Evolutionary conservation across 306 rosid species (phyloP).

Genomic region (Corylus americana): DNA sequence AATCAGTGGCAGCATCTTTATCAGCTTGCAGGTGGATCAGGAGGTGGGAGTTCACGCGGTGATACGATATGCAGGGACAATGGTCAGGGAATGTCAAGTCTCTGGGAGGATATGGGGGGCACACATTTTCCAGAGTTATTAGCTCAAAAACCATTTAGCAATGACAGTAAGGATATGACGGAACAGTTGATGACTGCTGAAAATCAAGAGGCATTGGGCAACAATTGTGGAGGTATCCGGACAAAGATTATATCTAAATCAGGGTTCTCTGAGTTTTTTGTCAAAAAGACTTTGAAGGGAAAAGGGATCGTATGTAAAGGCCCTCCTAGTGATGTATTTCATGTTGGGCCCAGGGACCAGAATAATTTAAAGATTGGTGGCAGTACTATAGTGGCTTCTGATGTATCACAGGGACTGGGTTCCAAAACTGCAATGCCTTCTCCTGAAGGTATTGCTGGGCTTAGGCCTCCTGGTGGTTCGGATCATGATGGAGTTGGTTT

Average conservation of each 20-base stretch:
- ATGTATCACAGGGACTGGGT: slow-evolving; percentile 30
- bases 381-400: slow-evolving; percentile 41
- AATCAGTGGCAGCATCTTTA: slow-evolving; percentile 66
- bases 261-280: slow-evolving; percentile 82
- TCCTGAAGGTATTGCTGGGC: slow-evolving; percentile 29
- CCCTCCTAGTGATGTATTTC: slow-evolving; percentile 37
- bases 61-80: slow-evolving; percentile 41
- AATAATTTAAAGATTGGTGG: slow-evolving; percentile 40
- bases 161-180: slow-evolving; percentile 48
- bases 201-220: slow-evolving; percentile 45
- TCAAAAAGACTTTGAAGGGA: slow-evolving; percentile 73
- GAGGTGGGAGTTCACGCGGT: slow-evolving; percentile 50
- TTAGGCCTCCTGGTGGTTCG: slow-evolving; percentile 36
- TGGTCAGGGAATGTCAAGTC: slow-evolving; percentile 48
- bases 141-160: slow-evolving; percentile 47
- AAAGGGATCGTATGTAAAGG: slow-evolving; percentile 71
- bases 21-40: slow-evolving; percentile 65
- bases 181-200: slow-evolving; percentile 49
- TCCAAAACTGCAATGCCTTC: slow-evolving; percentile 42
- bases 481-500: slow-evolving; percentile 57
- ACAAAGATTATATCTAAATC: slow-evolving; percentile 84
- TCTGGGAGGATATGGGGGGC: slow-evolving; percentile 50
- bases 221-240: slow-evolving; percentile 54
- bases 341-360: slow-evolving; percentile 44
- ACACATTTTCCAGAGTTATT: slow-evolving; percentile 46